A percentile compares a stretch with the other conserved stretches of the same genome.
Evolutionary conservation across 2,329 filamentous ascomycete genomes (phyloP).

Genomic region (Exophiala sp.): DNA sequence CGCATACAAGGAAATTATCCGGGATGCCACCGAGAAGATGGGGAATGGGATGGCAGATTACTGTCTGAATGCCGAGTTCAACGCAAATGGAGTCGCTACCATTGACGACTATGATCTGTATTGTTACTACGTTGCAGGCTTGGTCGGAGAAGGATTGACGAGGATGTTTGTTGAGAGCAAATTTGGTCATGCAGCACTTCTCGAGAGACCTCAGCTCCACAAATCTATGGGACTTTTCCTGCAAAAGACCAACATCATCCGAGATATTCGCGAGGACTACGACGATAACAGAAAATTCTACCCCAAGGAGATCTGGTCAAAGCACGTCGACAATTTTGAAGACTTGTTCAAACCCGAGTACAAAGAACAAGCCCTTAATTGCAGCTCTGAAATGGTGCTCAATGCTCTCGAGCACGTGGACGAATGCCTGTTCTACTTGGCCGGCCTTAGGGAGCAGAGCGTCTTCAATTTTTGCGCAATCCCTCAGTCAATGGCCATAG

Average conservation of each 20-base stretch:
- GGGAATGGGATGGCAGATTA: constrained; percentile 99
- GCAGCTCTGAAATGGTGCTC: constrained; percentile 90
- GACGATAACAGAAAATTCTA: constrained; percentile 87
- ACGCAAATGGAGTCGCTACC: constrained; percentile 74
- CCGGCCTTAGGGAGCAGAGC: constrained; percentile 88
- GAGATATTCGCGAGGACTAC: constrained; percentile 87
- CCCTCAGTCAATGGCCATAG: constrained; percentile 95
- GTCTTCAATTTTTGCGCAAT: constrained; percentile 99
- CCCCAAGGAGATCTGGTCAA: constrained; percentile 95
- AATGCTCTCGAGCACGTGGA: constrained; percentile 82
- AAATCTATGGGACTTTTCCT: constrained; percentile 97
- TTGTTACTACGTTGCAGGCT: constrained; percentile 96
- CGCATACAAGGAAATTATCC: constrained; percentile 79
- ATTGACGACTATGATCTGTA: constrained; percentile 91
- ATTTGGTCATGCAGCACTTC: constrained; percentile 79
- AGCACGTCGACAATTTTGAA: constrained; percentile 84
- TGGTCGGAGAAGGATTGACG: constrained; percentile 94
- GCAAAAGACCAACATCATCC: constrained; percentile 98
- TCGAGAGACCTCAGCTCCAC: constrained; percentile 74
- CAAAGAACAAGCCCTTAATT: constrained; percentile 72
- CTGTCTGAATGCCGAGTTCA: constrained; percentile 75
- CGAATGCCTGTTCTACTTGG: constrained; percentile 97
- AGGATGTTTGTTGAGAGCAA: constrained; percentile 82
- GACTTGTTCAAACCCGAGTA: constrained; percentile 84
- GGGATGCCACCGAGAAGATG: constrained; percentile 91